Evolutionary conservation across 208 protist genomes (phyloP), one percentile per base, ranked within the genome.

Genomic region (Herpetomonas tarakana): DNA sequence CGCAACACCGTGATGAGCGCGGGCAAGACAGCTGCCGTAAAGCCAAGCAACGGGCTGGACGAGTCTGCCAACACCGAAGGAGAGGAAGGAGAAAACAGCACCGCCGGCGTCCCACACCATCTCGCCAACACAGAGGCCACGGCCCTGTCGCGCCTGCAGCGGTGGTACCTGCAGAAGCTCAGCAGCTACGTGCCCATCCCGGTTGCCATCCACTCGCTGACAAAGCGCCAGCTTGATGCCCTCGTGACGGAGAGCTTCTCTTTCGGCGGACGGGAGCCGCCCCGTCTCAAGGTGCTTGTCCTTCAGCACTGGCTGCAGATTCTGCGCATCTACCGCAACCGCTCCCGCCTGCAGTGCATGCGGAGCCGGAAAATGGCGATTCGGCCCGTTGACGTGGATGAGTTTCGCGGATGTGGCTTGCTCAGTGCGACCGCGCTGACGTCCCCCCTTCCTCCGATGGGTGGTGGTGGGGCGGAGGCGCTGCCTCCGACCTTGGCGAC

Each of bases 141-240:
- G 18, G 22, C 52, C 2, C 28, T 64, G 22, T 50, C 58, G 22
- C 58, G 28, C 1, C 49, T 64, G 28, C 49, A 69, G 51, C 49
- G 65, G 4, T 53, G 53, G 11, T 71, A 59, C 45, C 59, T 70
- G 19, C 55, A 72, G 19, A 16, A 47, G 21, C 30, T 51, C 9
- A 54, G 57, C 9, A 60, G 63, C 45, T 77, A 71, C 54, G 25
- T 66, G 41, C 74, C 76, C 19, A 72, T 86, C 58, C 78, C 81
- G 0, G 74, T 82, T 19, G 77, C 71, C 3, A 63, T 91, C 61
- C 84, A 91, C 65, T 71, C 76, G 41, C 68, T 91, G 52, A 88
- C 65, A 35, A 58, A 80, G 54, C 47, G 71, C 14, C 81, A 86
- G 58, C 71, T 91, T 30, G 71, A 81, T 60, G 65, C 73, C 16